Base-by-base conservation (phyloP, 305 asterid species). In the Plantago coronopus region DNA sequence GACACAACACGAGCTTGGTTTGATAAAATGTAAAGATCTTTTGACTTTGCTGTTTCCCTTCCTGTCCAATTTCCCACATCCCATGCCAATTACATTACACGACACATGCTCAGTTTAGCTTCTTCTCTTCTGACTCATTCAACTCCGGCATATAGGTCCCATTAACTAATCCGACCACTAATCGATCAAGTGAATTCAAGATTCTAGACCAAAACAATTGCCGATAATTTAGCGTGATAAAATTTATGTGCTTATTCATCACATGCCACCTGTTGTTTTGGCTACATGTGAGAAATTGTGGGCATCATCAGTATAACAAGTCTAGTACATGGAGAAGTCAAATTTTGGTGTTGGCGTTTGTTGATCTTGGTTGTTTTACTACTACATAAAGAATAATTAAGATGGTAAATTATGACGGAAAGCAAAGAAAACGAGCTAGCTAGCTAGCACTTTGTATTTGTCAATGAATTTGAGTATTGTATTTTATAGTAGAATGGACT, bases 121-220 rank as follows among this genome's bases (percentile, higher is more conserved):
- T 34, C 40, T 34, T 34, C 12, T 49, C 54, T 7, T 48, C 63
- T 74, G 80, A 75, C 80, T 72, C 21, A 61, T 68, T 68, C 80
- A 68, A 75, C 71, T 67, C 76, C 48, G 64, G 23, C 11, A n/a
- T n/a, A n/a, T n/a, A n/a, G 64, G 74, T 21, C 46, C 71, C 62
- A 38, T 49, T n/a, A 17, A 72, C 65, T 55, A 44, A 55, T 45
- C 50, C 42, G 22, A 54, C 62, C 15, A 11, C n/a, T 13, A 4
- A 7, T 20, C 15, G 34, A 27, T n/a, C 5, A 27, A 1, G 7
- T 2, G 4, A 27, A 27, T 27, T 1, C 5, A 8, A 4, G 34
- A 2, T 25, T 25, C 5, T 25, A 25, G 2, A 25, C 31, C 31
- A 20, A 16, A 9, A 14, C 59, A 25, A 3, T 2, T 1, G n/a